Percentiles rank a stretch among this genome's conserved stretches.
phyloP scores from a whole-genome alignment of 108 stramenopile species.

The Cylindrotheca fusiformis region DNA sequence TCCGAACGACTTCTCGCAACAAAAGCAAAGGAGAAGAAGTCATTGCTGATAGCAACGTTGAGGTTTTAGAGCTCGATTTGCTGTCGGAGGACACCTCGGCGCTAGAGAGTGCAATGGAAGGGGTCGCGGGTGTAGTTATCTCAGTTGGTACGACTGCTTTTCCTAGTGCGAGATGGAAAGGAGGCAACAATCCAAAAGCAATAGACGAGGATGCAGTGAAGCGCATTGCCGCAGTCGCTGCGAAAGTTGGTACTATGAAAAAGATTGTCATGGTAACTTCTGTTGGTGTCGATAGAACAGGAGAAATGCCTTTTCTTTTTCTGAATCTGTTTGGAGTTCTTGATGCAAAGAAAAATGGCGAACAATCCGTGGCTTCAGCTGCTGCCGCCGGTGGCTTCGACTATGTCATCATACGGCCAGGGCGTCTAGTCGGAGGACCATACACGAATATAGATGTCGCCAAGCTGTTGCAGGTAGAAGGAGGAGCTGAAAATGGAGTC shows the following conservation, averaged over 20 bases:
- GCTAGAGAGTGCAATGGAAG: slow-evolving; percentile 22
- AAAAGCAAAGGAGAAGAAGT: slow-evolving; percentile 3
- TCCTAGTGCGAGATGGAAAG: slow-evolving; percentile 56
- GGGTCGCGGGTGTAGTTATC: slow-evolving; percentile 54
- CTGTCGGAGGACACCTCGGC: slow-evolving; percentile 6
- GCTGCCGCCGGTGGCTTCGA: slow-evolving; percentile 31
- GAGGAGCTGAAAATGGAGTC: slow-evolving; percentile 59
- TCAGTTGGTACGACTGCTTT: slow-evolving; percentile 68
- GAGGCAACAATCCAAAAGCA: slow-evolving; percentile 63
- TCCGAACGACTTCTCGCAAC: slow-evolving; percentile 18
- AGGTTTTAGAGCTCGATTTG: slow-evolving; percentile 39
- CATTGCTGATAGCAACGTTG: slow-evolving; percentile 20
- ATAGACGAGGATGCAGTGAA: slow-evolving; percentile 45
- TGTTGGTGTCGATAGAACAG: slow-evolving; percentile 59
- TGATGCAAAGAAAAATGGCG: slow-evolving; percentile 64
- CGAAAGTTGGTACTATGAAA: slow-evolving; percentile 23
- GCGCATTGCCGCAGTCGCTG: slow-evolving; percentile 1
- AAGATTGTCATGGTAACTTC: slow-evolving; percentile 42
- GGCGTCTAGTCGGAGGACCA: slow-evolving; percentile 63
- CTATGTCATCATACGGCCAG: slow-evolving; percentile 55
- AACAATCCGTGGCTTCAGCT: slow-evolving; percentile 39
- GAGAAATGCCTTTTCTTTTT: slow-evolving; percentile 68
- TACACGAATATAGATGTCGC: slow-evolving; percentile 51
- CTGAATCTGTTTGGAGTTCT: slow-evolving; percentile 78
- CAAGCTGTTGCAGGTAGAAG: slow-evolving; percentile 36